These are phyloP conservation scores for Saccharomycopsis lassenensis DNA, from an alignment of 805 yeast species.

Conservation along the genomic window DNA sequence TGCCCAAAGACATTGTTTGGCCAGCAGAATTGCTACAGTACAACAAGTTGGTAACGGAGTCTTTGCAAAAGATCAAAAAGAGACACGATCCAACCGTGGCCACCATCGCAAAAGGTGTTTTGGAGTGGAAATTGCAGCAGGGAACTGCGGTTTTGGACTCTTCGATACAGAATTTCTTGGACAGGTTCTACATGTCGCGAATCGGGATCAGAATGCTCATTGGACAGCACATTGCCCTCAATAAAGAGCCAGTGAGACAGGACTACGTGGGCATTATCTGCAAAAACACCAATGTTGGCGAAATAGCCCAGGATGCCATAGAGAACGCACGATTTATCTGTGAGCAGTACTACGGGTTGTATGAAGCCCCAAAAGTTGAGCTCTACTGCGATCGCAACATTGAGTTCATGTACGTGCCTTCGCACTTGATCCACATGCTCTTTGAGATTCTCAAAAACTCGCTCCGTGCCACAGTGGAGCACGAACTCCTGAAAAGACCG, in stretches of 20 bases:
- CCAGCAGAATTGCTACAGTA: constrained; percentile 66
- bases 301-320: constrained; percentile 77
- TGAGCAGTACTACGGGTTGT: constrained; percentile 80
- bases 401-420: constrained; percentile 85
- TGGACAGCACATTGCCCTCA: constrained; percentile 87
- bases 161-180: constrained; percentile 71
- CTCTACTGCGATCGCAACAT: constrained; percentile 67
- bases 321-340: constrained; percentile 87
- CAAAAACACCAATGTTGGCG: constrained; percentile 72
- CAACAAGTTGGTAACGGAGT: constrained; percentile 54
- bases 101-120: constrained; percentile 85
- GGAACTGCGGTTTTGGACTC: constrained; percentile 44
- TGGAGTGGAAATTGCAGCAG: constrained; percentile 61
- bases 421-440: constrained; percentile 83
- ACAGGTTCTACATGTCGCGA: constrained; percentile 79
- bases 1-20: constrained; percentile 49
- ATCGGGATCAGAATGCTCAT: constrained; percentile 89
- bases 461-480: constrained; percentile 80
- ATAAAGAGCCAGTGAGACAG: constrained; percentile 48
- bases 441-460: constrained; percentile 85
- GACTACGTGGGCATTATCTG: constrained; percentile 87
- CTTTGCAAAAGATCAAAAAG: constrained; percentile 60
- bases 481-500: constrained; percentile 48
- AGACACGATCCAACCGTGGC: constrained; percentile 91
- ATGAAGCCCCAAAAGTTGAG: constrained; percentile 77